These are phyloP conservation scores for Talaromyces stipitatus DNA, from an alignment of 495 filamentous ascomycete genomes.

Conservation along the genomic window DNA sequence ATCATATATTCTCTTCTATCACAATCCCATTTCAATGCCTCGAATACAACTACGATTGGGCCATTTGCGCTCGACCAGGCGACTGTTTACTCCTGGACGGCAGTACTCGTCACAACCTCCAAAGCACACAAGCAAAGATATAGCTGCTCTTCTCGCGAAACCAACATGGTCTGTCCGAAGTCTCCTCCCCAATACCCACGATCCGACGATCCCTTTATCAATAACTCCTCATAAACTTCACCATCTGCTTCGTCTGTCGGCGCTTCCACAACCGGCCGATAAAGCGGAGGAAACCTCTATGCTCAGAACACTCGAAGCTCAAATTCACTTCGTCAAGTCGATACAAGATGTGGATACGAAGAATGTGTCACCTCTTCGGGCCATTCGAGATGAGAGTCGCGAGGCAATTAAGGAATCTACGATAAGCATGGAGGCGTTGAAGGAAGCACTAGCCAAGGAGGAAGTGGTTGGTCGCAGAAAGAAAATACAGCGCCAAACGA, in stretches of 20 bases:
- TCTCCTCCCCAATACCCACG: slow-evolving; percentile 48
- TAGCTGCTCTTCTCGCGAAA: slow-evolving; percentile 53
- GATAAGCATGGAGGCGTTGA: slow-evolving; percentile 44
- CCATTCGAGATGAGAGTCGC: slow-evolving; percentile 73
- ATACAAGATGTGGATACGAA: slow-evolving; percentile 74
- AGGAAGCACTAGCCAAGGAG: slow-evolving; percentile 46
- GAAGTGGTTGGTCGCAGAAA: slow-evolving; percentile 42
- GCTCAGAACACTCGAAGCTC: slow-evolving; percentile 66
- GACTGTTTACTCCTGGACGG: neutral
- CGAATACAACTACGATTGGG: neutral
- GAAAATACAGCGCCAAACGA: slow-evolving; percentile 32
- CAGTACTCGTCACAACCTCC: slow-evolving; percentile 1
- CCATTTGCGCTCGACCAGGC: neutral
- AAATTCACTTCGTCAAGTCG: slow-evolving; percentile 81
- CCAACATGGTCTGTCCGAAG: slow-evolving; percentile 83
- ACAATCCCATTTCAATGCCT: neutral
- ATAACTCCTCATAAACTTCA: slow-evolving; percentile 53
- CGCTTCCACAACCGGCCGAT: slow-evolving; percentile 64
- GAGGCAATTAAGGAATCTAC: slow-evolving; percentile 45
- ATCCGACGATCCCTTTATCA: slow-evolving; percentile 9
- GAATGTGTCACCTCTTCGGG: slow-evolving; percentile 61
- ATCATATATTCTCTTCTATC: neutral
- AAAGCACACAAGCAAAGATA: slow-evolving; percentile 18
- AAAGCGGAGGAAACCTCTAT: slow-evolving; percentile 52
- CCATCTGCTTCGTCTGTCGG: slow-evolving; percentile 86